Evolutionary conservation across 2,329 filamentous ascomycete genomes (phyloP).

Genomic region (Domatiomyces catenatus): DNA sequence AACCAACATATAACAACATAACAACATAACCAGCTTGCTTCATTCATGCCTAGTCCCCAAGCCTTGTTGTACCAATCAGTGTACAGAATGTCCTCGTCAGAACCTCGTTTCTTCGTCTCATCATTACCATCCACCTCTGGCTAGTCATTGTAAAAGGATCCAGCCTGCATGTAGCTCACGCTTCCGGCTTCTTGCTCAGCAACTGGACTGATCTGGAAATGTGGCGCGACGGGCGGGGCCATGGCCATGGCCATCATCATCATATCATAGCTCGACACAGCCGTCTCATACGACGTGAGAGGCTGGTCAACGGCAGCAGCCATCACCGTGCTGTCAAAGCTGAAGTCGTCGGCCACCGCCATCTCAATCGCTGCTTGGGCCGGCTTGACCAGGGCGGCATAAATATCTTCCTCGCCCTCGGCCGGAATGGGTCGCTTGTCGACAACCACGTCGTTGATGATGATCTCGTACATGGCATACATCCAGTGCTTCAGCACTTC

Average conservation of each 20-base stretch:
- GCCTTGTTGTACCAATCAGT: neutral
- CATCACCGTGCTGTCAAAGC: neutral
- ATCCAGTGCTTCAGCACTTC: slow-evolving; percentile 47
- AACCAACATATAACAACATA: too few relatives aligned
- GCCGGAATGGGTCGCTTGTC: slow-evolving; percentile 7
- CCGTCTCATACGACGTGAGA: neutral
- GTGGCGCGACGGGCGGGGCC: too few relatives aligned
- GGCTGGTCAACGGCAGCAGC: neutral
- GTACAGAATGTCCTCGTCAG: neutral
- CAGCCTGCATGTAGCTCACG: neutral
- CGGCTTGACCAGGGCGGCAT: neutral
- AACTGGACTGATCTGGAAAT: neutral
- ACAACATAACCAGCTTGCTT: neutral
- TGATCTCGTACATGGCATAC: slow-evolving; percentile 38
- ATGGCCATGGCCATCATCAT: neutral
- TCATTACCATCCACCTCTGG: neutral
- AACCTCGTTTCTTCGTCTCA: neutral
- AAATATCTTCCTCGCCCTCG: neutral
- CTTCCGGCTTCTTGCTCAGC: neutral
- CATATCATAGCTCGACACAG: neutral
- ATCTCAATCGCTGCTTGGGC: neutral
- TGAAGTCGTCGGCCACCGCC: neutral
- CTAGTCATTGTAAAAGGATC: neutral
- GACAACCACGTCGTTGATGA: slow-evolving; percentile 12
- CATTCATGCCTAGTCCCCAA: neutral